These are phyloP conservation scores for Pythium myriotylum DNA, from an alignment of 352 stramenopile species.

Conservation along the genomic window DNA sequence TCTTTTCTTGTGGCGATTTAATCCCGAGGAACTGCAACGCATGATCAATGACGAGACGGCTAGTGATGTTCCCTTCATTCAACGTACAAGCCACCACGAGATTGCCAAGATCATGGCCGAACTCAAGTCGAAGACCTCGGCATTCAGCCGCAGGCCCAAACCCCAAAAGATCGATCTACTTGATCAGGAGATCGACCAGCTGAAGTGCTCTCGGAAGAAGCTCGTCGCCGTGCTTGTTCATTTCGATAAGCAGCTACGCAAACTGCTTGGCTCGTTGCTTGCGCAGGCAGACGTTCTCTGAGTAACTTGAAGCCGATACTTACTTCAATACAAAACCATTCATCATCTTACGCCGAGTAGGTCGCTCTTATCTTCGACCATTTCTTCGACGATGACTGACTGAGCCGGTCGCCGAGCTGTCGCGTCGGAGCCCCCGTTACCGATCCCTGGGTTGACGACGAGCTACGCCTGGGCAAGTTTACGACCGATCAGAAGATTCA, in stretches of 20 bases:
- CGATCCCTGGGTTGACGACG: constrained; percentile 7
- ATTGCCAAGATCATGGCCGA: not conserved
- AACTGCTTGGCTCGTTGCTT: too few species aligned
- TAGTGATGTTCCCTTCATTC: not conserved
- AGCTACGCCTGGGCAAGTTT: not conserved
- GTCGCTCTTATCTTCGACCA: too few species aligned
- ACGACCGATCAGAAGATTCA: not conserved
- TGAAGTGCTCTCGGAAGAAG: too few species aligned
- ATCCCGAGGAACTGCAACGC: not conserved
- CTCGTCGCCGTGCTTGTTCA: not conserved
- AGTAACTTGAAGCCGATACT: too few species aligned
- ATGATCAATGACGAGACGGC: not conserved
- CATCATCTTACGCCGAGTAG: too few species aligned
- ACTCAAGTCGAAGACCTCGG: not conserved
- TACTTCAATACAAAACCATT: too few species aligned
- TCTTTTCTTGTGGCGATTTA: constrained; percentile 19
- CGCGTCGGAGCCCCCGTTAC: not conserved
- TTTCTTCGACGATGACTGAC: constrained; percentile 1
- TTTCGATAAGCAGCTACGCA: constrained; percentile 4
- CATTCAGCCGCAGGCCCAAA: not conserved
- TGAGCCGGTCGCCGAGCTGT: too few species aligned
- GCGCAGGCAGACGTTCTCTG: too few species aligned
- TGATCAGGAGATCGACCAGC: too few species aligned
- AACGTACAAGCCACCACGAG: not conserved
- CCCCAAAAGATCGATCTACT: too few species aligned